phyloP scores from a whole-genome alignment of 805 yeast genomes.

The Millerozyma acaciae region DNA sequence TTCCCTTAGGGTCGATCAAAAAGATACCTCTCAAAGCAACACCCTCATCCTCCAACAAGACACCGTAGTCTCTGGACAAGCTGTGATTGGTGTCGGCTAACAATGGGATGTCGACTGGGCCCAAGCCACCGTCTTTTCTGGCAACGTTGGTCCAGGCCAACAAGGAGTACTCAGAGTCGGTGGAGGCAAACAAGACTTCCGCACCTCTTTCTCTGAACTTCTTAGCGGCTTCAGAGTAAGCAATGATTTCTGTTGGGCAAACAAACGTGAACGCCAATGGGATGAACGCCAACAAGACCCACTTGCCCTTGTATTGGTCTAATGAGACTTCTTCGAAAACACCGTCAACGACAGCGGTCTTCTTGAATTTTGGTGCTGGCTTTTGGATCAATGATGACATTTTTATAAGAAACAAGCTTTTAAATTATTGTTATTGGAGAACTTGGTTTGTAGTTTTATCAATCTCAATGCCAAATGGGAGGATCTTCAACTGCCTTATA shows the following conservation, averaged over 20 bases:
- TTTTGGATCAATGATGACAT: conserved; percentile 91
- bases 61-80: conserved; percentile 95
- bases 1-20: conserved; percentile 94
- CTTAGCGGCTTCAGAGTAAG: conserved; percentile 93
- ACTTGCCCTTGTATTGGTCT: conserved; percentile 95
- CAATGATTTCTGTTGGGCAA: conserved; percentile 99
- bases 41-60: conserved; percentile 93
- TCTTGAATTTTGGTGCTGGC: conserved; percentile 94
- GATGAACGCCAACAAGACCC: conserved; percentile 95
- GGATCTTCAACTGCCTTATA: background rate
- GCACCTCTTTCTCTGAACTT: conserved; percentile 84
- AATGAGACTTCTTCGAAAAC: conserved; percentile 90
- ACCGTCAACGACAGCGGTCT: conserved; percentile 97
- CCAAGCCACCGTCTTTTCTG: conserved; percentile 98
- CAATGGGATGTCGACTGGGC: conserved; percentile 90
- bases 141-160: conserved; percentile 98
- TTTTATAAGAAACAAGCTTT: conserved; percentile 12
- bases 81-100: conserved; percentile 96
- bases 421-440: too few species aligned
- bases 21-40: conserved; percentile 97
- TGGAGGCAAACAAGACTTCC: conserved; percentile 91
- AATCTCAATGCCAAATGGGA: background rate
- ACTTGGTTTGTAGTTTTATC: background rate
- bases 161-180: conserved; percentile 96
- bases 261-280: conserved; percentile 99